Conservation (phyloP, 208 protist species). For the Zelonia costaricensis region DNA sequence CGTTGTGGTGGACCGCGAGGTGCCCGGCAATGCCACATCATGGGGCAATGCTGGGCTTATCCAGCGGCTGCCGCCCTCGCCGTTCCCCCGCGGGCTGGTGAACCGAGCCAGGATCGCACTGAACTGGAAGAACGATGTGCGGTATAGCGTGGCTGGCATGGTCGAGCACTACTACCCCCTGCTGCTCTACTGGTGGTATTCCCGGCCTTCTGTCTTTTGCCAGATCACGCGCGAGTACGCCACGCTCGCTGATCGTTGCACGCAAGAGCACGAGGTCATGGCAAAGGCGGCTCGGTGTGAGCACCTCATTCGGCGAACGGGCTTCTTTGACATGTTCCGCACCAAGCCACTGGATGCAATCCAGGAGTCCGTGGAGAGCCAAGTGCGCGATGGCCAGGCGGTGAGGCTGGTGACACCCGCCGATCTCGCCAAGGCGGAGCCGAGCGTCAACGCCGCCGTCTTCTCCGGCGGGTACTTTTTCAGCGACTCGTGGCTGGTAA, state of each 20-base stretch:
- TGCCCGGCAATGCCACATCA: slow-evolving; percentile 20
- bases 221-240: slow-evolving; percentile 14
- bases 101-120: slow-evolving; percentile 8
- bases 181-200: slow-evolving; percentile 33
- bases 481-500: slow-evolving; percentile 12
- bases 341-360: slow-evolving; percentile 1
- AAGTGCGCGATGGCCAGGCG: slow-evolving; percentile 2
- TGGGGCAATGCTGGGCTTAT: slow-evolving; percentile 28
- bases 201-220: slow-evolving; percentile 5
- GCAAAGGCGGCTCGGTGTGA: slow-evolving; percentile 12
- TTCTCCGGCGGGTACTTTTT: slow-evolving; percentile 15
- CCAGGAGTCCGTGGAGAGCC: slow-evolving; percentile 1
- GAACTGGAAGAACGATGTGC: slow-evolving; percentile 14
- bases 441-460: slow-evolving; percentile 9
- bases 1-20: slow-evolving; percentile 18
- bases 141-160: slow-evolving; percentile 11
- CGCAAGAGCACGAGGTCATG: slow-evolving; percentile 21
- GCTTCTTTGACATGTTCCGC: slow-evolving; percentile 25
- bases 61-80: slow-evolving; percentile 19
- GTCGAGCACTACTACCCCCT: slow-evolving; percentile 14
- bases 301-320: slow-evolving; percentile 13
- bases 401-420: slow-evolving; percentile 9
- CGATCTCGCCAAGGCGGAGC: slow-evolving; percentile 10
- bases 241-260: slow-evolving; percentile 18
- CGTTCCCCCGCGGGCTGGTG: slow-evolving; percentile 7